Evolutionary conservation across 2,329 filamentous ascomycete genomes (phyloP).

Genomic region (Nothophoma quercina): DNA sequence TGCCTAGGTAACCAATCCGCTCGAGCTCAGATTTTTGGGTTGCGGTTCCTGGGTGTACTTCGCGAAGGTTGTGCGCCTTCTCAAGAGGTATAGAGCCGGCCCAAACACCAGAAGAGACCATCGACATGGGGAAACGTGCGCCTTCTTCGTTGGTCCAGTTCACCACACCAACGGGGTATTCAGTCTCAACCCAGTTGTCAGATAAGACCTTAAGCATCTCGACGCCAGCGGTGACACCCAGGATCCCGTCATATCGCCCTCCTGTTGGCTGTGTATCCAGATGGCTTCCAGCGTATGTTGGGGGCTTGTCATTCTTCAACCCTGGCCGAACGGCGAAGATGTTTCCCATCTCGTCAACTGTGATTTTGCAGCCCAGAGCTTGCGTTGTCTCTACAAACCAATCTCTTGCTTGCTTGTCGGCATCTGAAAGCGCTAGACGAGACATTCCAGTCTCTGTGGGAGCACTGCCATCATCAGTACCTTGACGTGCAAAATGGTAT

Average conservation of each 20-base stretch:
- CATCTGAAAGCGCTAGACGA: slow-evolving; percentile 73
- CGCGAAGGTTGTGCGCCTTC: slow-evolving; percentile 65
- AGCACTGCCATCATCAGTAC: slow-evolving; percentile 43
- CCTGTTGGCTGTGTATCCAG: slow-evolving; percentile 65
- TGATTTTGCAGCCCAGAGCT: slow-evolving; percentile 70
- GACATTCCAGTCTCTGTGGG: slow-evolving; percentile 78
- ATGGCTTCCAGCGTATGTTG: slow-evolving; percentile 76
- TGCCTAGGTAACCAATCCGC: slow-evolving; percentile 74
- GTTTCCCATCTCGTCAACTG: slow-evolving; percentile 79
- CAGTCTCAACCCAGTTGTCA: slow-evolving; percentile 72
- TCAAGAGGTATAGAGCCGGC: slow-evolving; percentile 70
- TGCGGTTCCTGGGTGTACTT: slow-evolving; percentile 67
- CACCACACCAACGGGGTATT: slow-evolving; percentile 75
- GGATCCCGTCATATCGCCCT: slow-evolving; percentile 77
- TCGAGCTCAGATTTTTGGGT: slow-evolving; percentile 74
- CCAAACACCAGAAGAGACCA: slow-evolving; percentile 80
- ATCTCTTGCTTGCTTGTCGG: slow-evolving; percentile 74
- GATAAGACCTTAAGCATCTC: slow-evolving; percentile 74
- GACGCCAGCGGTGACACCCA: slow-evolving; percentile 76
- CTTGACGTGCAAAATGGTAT: background rate
- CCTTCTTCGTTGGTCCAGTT: slow-evolving; percentile 89
- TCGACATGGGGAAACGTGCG: slow-evolving; percentile 78
- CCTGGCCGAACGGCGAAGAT: slow-evolving; percentile 78
- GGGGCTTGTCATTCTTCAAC: slow-evolving; percentile 60
- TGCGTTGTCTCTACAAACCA: slow-evolving; percentile 75